A percentile compares a stretch with the other conserved stretches of the same genome.
Evolutionary conservation across 73 alveolate genomes (phyloP).

Genomic region (Paramecium primaurelia): DNA sequence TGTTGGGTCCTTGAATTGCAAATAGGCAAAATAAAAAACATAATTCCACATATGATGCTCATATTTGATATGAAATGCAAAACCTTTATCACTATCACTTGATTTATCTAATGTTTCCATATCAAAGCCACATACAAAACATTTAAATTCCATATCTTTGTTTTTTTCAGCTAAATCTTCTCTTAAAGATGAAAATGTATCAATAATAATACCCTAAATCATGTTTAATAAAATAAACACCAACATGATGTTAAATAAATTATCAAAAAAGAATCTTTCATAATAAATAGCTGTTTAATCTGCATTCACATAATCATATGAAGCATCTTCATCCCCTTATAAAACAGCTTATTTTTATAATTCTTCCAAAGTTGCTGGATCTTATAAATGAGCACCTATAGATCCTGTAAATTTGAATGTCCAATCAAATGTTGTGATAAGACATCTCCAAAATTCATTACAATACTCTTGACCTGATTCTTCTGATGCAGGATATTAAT

Average conservation of each 20-base stretch:
- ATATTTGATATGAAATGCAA: conserved; percentile 66
- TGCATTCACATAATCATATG: background rate
- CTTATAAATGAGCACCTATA: conserved; percentile 77
- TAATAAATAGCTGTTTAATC: background rate
- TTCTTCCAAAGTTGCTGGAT: conserved; percentile 60
- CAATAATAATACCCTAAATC: conserved; percentile 96
- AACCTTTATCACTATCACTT: conserved; percentile 57
- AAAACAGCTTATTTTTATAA: background rate
- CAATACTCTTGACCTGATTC: conserved; percentile 71
- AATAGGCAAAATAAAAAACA: conserved; percentile 86
- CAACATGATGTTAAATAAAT: conserved; percentile 80
- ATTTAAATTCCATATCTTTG: conserved; percentile 78
- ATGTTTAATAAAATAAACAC: conserved; percentile 88
- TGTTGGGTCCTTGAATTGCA: conserved; percentile 79
- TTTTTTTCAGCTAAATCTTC: conserved; percentile 80
- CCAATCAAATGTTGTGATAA: conserved; percentile 74
- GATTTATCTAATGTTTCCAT: conserved; percentile 88
- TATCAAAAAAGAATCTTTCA: conserved; percentile 87
- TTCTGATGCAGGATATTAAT: conserved; percentile 61
- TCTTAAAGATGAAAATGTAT: conserved; percentile 92
- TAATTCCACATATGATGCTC: conserved; percentile 91
- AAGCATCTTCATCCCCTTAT: background rate
- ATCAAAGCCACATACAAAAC: conserved; percentile 92
- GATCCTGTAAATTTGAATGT: conserved; percentile 93
- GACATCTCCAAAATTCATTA: conserved; percentile 74